Evolutionary conservation across 768 basidiomycete species (phyloP), one percentile per base, ranked within the genome.

Genomic region (Hortiboletus campestris): DNA sequence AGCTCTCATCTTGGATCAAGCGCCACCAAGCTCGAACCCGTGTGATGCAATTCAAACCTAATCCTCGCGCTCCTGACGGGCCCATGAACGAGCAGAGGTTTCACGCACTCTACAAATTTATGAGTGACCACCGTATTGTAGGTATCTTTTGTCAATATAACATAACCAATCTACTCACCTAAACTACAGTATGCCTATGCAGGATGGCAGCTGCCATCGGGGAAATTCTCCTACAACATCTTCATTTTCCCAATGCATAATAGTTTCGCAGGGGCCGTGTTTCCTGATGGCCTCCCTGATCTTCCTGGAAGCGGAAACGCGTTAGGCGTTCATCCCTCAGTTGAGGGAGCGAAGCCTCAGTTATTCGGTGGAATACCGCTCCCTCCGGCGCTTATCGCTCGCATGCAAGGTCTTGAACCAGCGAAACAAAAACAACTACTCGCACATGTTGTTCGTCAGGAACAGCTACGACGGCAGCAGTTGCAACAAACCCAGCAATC

Each of bases 231-330:
- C 29, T 74, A 74, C 25, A 80, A 79, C 42, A 71, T 80, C 2
- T 64, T 86, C 12, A 66, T 86, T 20, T 81, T 86, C 56, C 67
- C 79, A 2, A 52, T 74, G 17, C 58, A 61, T 14, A 51, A 59
- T 7, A 59, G 58, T 20, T 67, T 84, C n/a, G 66, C 68, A 3
- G 84, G 78, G 20, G 78, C 77, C 0, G 74, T 81, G 56, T 87
- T 85, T 67, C 76, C 78, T 7, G 77, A 73, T 0, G 83, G 83
- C 8, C 67, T 86, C 39, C 83, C 85, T 0, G 69, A 72, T 41
- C 59, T 71, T 29, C 70, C 70, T n/a, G 66, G 67, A 20, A 51
- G 25, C 11, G 61, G 62, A 42, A 71, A 67, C 22, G 4, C 32
- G 12, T 46, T 62, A 28, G 63, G 59, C 9, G 7, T 13, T 14